Conservation (phyloP, 352 stramenopile species). For the Discostella stelligera region DNA sequence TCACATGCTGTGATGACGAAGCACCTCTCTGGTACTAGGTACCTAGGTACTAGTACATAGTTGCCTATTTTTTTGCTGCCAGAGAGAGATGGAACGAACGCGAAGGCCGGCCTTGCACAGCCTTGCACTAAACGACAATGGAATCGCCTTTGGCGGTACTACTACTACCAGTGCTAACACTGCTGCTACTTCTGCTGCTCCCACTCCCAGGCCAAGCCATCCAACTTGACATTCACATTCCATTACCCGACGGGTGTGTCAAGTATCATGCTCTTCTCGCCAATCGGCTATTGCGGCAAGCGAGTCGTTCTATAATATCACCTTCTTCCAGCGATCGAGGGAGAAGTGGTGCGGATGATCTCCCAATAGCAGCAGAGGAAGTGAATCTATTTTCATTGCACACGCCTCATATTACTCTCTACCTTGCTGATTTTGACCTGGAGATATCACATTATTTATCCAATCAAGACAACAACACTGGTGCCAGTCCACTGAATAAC, state of each 20-base stretch:
- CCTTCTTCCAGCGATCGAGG: too few species aligned
- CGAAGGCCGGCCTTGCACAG: too few species aligned
- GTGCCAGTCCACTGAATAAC: slow-evolving; percentile 21
- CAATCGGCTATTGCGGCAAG: slow-evolving; percentile 26
- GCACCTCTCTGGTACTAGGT: too few species aligned
- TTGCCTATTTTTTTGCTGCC: too few species aligned
- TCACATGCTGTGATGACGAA: too few species aligned
- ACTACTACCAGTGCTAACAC: too few species aligned
- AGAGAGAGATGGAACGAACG: too few species aligned
- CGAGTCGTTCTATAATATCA: too few species aligned
- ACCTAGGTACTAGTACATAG: too few species aligned
- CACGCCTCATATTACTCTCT: slow-evolving; percentile 50
- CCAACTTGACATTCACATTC: slow-evolving; percentile 41
- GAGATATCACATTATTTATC: slow-evolving; percentile 3
- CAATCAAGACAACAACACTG: neutral
- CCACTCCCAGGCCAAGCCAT: slow-evolving; percentile 12
- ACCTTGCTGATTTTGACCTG: slow-evolving; percentile 51
- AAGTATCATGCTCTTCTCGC: slow-evolving; percentile 20
- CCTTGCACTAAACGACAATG: too few species aligned
- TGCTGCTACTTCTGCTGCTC: neutral
- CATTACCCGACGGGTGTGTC: slow-evolving; percentile 28
- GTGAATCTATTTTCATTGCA: slow-evolving; percentile 45
- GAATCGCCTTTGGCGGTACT: neutral
- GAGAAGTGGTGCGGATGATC: neutral
- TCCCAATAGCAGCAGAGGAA: slow-evolving; percentile 8